Evolutionary conservation across 768 basidiomycete genomes (phyloP).

Genomic region (Tulasnella sp.): DNA sequence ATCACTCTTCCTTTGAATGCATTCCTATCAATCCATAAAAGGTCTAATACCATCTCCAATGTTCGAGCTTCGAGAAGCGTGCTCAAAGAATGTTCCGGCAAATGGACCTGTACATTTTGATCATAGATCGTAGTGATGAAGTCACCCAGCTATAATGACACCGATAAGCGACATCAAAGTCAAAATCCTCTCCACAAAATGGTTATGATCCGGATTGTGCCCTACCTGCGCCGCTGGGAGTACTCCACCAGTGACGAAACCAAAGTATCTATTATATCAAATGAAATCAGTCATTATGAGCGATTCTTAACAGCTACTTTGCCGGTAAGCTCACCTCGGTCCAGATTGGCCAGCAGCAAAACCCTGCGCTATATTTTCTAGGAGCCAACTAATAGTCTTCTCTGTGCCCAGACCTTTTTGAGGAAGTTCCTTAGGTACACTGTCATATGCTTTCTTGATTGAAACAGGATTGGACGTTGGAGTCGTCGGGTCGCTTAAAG

Average conservation of each 20-base stretch:
- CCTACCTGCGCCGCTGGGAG: slow-evolving; percentile 26
- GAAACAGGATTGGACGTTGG: too few species aligned
- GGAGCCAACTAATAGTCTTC: slow-evolving; percentile 21
- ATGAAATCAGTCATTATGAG: not conserved
- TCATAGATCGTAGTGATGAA: slow-evolving; percentile 27
- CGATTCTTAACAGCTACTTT: slow-evolving; percentile 19
- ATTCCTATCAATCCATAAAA: slow-evolving; percentile 20
- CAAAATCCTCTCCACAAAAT: too few species aligned
- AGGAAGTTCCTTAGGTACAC: slow-evolving; percentile 24
- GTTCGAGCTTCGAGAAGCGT: slow-evolving; percentile 24
- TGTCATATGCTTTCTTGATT: slow-evolving; percentile 19
- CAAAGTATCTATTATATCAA: slow-evolving; percentile 20
- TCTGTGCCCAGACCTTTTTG: slow-evolving; percentile 25
- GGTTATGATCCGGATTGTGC: too few species aligned
- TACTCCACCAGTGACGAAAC: slow-evolving; percentile 27
- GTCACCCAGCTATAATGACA: slow-evolving; percentile 31
- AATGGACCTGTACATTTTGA: slow-evolving; percentile 27
- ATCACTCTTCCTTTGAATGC: slow-evolving; percentile 27
- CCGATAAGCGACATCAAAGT: too few species aligned
- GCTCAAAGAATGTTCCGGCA: slow-evolving; percentile 21
- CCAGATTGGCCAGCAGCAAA: slow-evolving; percentile 29
- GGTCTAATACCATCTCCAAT: slow-evolving; percentile 24
- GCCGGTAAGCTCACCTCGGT: slow-evolving; percentile 19
- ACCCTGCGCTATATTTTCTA: slow-evolving; percentile 25
- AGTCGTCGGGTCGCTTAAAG: too few species aligned